Base-by-base conservation (phyloP, 352 stramenopile genomes). In the Pythium oligandrum region DNA sequence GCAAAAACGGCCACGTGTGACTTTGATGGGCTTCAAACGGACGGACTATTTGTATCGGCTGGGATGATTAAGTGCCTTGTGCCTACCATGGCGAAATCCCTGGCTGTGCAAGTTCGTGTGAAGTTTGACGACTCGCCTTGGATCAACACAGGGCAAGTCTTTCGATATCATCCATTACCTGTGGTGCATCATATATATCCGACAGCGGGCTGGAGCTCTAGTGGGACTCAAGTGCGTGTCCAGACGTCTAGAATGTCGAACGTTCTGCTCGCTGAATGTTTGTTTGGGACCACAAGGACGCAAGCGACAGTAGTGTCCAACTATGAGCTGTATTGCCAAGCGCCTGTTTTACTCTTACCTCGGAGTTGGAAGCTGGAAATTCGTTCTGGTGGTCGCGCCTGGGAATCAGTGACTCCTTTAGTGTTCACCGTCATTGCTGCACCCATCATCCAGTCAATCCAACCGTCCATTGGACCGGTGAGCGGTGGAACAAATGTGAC, bases 401-500 rank as follows among this genome's bases (percentile, higher is more conserved):
- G 57, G 53, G 43, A 48, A 7, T 55, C 60, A 26, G 37, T n/a
- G 4, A 6, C 46, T 37, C 39, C 49, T n/a, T 46, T 61, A 4
- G 26, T 17, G 12, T 71, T 53, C 48, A 36, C 52, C 26, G 42
- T 7, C 4, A 33, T 66, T 26, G n/a, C 36, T n/a, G 37, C 39
- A 40, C 57, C 61, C 4, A n/a, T 10, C 0, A 54, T 70, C 12
- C 31, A 50, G 6, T 43, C 10, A 5, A 46, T 66, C 4, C 47
- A 55, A 9, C 65, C 61, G 0, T 47, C 51, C 1, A 12, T 66
- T 9, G 65, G 65, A 3, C 9, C 53, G 1, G 32, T 58, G 12
- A 36, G 53, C 34, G 65, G 65, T 37, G 55, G 62, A 9, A 64
- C 65, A 3, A 34, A 48, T 6, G 42, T 73, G 12, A 50, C 38